A percentile compares a stretch with the other conserved stretches of the same genome.
Evolutionary conservation across 768 basidiomycete genomes (phyloP).

Genomic region (Rhodocollybia butyracea): DNA sequence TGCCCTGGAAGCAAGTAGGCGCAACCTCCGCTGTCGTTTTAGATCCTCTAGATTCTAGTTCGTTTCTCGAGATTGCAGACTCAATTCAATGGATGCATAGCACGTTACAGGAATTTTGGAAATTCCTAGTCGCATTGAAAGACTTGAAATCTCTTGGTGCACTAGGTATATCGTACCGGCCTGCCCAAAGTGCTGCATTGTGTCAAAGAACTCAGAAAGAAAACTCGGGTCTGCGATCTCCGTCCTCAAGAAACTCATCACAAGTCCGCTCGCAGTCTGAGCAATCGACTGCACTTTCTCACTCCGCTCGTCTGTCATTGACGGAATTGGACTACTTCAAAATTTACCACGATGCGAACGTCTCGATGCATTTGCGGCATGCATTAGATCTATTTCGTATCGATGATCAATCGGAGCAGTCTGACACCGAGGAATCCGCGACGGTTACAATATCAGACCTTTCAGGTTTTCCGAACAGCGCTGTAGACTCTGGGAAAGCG

Average conservation of each 20-base stretch:
- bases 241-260: background rate
- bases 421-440: background rate
- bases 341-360: background rate
- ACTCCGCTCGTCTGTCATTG: background rate
- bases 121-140: background rate
- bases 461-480: background rate
- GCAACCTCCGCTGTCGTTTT: conserved; percentile 1
- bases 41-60: background rate
- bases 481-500: background rate
- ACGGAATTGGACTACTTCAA: conserved; percentile 2
- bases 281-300: background rate
- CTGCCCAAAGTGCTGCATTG: background rate
- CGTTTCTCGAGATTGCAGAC: background rate
- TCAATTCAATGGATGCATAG: background rate
- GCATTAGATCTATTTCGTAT: background rate
- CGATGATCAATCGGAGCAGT: background rate
- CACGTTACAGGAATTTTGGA: background rate
- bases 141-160: background rate
- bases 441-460: background rate
- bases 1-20: background rate
- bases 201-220: background rate
- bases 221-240: background rate
- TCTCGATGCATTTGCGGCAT: conserved; percentile 1
- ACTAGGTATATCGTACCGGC: background rate
- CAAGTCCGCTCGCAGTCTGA: background rate